phyloP scores from a whole-genome alignment of 805 yeast species.

The Candida corydali region DNA sequence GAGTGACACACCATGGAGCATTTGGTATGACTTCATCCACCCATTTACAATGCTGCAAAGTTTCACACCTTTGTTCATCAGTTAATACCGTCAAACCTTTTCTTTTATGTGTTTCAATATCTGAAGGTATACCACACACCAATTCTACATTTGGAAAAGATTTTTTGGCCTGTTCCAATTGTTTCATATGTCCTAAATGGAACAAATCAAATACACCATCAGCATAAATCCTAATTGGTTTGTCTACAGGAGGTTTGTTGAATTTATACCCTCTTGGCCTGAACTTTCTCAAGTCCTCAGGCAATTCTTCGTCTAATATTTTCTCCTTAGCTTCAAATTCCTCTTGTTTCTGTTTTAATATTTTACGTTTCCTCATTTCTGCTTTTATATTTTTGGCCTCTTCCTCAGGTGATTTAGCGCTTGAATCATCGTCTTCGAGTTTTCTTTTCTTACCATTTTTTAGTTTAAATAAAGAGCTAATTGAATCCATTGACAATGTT shows the following conservation, averaged over 20 bases:
- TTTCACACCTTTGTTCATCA: conserved; percentile 84
- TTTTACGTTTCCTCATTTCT: conserved; percentile 13
- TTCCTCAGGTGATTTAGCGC: conserved; percentile 8
- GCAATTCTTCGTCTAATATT: conserved; percentile 59
- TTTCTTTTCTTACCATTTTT: conserved; percentile 18
- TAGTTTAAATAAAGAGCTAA: conserved; percentile 29
- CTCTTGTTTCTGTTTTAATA: conserved; percentile 23
- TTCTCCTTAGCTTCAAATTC: conserved; percentile 47
- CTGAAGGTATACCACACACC: conserved; percentile 91
- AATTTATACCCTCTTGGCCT: conserved; percentile 77
- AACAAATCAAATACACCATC: conserved; percentile 97
- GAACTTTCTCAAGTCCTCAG: conserved; percentile 66
- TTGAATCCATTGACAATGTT: conserved; percentile 37
- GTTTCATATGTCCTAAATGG: conserved; percentile 97
- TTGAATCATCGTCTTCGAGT: conserved; percentile 12
- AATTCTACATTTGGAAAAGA: conserved; percentile 79
- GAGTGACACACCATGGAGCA: conserved; percentile 94
- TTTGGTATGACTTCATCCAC: conserved; percentile 93
- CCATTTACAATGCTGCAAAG: conserved; percentile 93
- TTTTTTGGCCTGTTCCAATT: conserved; percentile 93
- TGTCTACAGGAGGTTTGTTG: conserved; percentile 77
- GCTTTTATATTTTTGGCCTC: neutral
- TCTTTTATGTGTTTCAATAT: conserved; percentile 82
- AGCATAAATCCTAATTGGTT: conserved; percentile 92
- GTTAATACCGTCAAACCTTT: conserved; percentile 91